Percentiles rank a stretch among this genome's conserved stretches.
Evolutionary conservation across 192 early-diverging fungal genomes (phyloP).

Genomic region (Backusella mclennaniae): DNA sequence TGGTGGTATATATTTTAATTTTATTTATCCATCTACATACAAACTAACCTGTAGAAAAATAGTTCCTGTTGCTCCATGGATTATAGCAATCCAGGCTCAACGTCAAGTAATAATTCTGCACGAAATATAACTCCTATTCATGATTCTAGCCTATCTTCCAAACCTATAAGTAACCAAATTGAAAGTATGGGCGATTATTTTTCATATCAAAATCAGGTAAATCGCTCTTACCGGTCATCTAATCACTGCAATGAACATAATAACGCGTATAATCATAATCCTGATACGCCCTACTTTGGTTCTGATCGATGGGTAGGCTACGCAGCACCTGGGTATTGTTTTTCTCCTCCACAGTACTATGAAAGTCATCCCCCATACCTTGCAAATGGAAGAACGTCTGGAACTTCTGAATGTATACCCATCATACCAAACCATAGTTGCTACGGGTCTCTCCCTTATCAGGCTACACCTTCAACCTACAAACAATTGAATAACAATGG

Average conservation of each 20-base stretch:
- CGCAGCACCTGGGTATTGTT: neutral
- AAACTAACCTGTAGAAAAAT: neutral
- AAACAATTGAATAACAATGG: neutral
- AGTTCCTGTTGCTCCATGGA: neutral
- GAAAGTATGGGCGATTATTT: neutral
- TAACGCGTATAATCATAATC: neutral
- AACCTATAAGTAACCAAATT: neutral
- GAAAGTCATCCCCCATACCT: neutral
- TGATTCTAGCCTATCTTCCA: neutral
- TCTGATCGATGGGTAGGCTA: neutral
- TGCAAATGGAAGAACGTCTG: neutral
- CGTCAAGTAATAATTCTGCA: neutral
- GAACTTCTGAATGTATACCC: neutral
- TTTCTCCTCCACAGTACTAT: neutral
- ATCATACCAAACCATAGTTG: neutral
- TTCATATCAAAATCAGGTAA: neutral
- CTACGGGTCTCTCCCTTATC: neutral
- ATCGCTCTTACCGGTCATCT: neutral
- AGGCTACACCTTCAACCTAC: neutral
- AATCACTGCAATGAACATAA: neutral
- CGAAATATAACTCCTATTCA: neutral
- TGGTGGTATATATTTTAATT: neutral
- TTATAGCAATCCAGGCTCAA: neutral
- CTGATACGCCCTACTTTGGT: neutral
- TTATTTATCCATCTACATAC: neutral